phyloP scores from a whole-genome alignment of 2,329 filamentous ascomycete species.

The Seiridium cupressi region DNA sequence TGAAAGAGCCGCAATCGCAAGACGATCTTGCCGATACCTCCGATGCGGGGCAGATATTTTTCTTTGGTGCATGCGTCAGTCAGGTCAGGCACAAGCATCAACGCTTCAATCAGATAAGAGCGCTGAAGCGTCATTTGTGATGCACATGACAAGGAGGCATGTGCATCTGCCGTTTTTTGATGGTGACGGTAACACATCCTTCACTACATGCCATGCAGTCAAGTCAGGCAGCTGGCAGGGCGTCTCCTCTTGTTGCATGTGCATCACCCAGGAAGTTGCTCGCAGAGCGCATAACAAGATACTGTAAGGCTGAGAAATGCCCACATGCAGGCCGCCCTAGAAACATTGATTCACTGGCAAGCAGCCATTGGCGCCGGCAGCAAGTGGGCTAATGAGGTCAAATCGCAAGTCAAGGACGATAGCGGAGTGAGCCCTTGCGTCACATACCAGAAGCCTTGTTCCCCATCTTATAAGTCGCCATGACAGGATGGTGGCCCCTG shows the following conservation, averaged over 20 bases:
- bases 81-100: not conserved
- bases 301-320: not conserved
- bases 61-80: not conserved
- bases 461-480: not conserved
- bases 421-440: not conserved
- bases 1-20: slow-evolving; percentile 5
- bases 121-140: no score
- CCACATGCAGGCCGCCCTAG: not conserved
- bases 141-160: not conserved
- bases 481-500: no score
- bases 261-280: no score
- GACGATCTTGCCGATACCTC: not conserved
- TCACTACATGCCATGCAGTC: no score
- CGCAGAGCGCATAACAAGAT: not conserved
- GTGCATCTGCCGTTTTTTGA: not conserved
- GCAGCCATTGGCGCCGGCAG: not conserved
- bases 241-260: no score
- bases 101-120: not conserved
- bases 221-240: no score
- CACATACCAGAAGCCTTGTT: not conserved
- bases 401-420: not conserved
- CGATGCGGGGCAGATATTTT: slow-evolving; percentile 2
- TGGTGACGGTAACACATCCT: no score
- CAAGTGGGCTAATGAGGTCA: not conserved
- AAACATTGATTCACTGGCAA: not conserved